These are phyloP conservation scores for Trichoderma sp. DNA, from an alignment of 2,329 filamentous ascomycete genomes.

Conservation along the genomic window DNA sequence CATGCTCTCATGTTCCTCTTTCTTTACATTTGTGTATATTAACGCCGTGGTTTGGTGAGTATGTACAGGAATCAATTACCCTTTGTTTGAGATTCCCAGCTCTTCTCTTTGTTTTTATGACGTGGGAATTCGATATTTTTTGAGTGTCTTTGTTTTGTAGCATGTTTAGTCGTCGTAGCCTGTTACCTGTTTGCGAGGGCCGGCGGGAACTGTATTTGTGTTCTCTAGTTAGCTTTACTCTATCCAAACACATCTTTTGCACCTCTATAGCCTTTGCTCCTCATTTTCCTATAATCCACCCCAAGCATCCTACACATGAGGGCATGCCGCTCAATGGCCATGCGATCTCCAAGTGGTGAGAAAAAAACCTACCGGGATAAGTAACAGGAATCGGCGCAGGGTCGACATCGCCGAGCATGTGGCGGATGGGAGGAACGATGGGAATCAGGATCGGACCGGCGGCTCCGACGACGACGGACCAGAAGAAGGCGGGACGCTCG, in stretches of 20 bases:
- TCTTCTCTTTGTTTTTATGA: background rate
- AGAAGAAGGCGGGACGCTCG: constrained; percentile 91
- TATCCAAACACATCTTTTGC: background rate
- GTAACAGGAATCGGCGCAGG: constrained; percentile 77
- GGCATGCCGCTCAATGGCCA: background rate
- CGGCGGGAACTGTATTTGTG: constrained; percentile 54
- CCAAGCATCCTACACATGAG: background rate
- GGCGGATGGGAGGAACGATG: constrained; percentile 72
- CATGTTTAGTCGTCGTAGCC: constrained; percentile 58
- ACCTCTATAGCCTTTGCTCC: constrained; percentile 5
- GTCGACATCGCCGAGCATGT: constrained; percentile 71
- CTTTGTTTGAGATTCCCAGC: background rate
- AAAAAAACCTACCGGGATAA: constrained; percentile 76
- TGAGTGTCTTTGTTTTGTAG: background rate
- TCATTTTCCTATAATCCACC: background rate
- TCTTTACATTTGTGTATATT: constrained; percentile 4
- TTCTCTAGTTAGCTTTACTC: background rate
- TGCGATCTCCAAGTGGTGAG: background rate
- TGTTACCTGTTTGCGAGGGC: constrained; percentile 59
- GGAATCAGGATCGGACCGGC: constrained; percentile 71
- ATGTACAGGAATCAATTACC: constrained; percentile 8
- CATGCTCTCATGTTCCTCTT: background rate
- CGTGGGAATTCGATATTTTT: constrained; percentile 9
- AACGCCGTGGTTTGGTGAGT: constrained; percentile 18
- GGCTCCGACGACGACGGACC: constrained; percentile 73